phyloP scores from a whole-genome alignment of 371 early-diverging fungal genomes.

The Mucor saturninus region DNA sequence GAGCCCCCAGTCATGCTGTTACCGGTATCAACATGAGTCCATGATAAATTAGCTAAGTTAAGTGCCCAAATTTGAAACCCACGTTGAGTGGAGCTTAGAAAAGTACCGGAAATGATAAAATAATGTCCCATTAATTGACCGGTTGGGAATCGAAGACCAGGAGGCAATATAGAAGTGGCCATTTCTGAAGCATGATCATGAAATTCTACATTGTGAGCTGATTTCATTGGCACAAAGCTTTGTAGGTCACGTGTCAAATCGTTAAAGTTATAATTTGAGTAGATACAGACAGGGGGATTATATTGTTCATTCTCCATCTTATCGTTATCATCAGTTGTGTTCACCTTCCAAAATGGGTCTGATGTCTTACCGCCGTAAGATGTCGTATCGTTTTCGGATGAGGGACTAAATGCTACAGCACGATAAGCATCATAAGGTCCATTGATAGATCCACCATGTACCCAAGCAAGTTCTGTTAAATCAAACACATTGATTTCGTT shows the following conservation, averaged over 20 bases:
- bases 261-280: conserved; percentile 83
- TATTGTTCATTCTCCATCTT: not conserved
- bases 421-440: conserved; percentile 79
- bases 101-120: conserved; percentile 76
- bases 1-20: conserved; percentile 67
- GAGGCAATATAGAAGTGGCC: conserved; percentile 65
- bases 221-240: conserved; percentile 50
- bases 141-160: conserved; percentile 83
- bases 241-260: conserved; percentile 77
- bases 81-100: conserved; percentile 64
- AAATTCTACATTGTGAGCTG: conserved; percentile 26
- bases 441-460: conserved; percentile 62
- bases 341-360: conserved; percentile 24
- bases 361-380: conserved; percentile 13
- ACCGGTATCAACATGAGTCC: conserved; percentile 75
- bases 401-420: conserved; percentile 56
- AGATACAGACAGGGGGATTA: conserved; percentile 59
- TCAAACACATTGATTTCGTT: conserved; percentile 79
- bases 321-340: not conserved
- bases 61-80: conserved; percentile 78
- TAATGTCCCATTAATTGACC: conserved; percentile 72
- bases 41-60: conserved; percentile 63
- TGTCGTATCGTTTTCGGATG: conserved; percentile 1
- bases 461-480: conserved; percentile 66
- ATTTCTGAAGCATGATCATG: conserved; percentile 62